Evolutionary conservation across 108 stramenopile genomes (phyloP), one percentile per base, ranked within the genome.

Genomic region (Bacterosira constricta): DNA sequence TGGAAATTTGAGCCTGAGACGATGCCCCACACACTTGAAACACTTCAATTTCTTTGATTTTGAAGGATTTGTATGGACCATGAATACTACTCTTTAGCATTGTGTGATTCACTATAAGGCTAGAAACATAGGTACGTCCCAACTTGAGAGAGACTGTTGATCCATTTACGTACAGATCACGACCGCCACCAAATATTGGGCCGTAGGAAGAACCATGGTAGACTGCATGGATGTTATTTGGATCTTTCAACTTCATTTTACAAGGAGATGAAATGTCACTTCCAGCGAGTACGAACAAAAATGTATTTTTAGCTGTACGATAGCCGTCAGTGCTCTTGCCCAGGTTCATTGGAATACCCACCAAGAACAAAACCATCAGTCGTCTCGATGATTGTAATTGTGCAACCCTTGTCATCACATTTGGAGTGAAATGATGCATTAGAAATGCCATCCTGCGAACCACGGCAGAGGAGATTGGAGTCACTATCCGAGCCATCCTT

Each of bases 31-130:
- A 23, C 8, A 62, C 59, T 21, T 53, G 69, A 20, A 71, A 71
- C 37, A 71, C 69, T 32, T 71, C 69, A 31, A 71, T 60, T 7
- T 59, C 47, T 18, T 61, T 59, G 46, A 71, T 71, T n/a, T n/a
- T n/a, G n/a, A n/a, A n/a, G n/a, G n/a, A n/a, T n/a, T n/a, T n/a
- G n/a, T n/a, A n/a, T n/a, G n/a, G n/a, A n/a, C n/a, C n/a, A n/a
- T n/a, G n/a, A n/a, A 9, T 0, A 2, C 20, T 36, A 71, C 17
- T 21, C 8, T 26, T 53, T 39, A 31, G 27, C 23, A 7, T 1
- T 17, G 4, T 49, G 18, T 32, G 15, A 17, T 13, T n/a, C n/a
- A n/a, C n/a, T n/a, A n/a, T n/a, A n/a, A n/a, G n/a, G n/a, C 17
- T 57, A 17, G 52, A 29, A 29, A 20, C 36, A 35, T 71, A 71